phyloP scores from a whole-genome alignment of 2,329 filamentous ascomycete genomes.

The Aspergillus clavatus region DNA sequence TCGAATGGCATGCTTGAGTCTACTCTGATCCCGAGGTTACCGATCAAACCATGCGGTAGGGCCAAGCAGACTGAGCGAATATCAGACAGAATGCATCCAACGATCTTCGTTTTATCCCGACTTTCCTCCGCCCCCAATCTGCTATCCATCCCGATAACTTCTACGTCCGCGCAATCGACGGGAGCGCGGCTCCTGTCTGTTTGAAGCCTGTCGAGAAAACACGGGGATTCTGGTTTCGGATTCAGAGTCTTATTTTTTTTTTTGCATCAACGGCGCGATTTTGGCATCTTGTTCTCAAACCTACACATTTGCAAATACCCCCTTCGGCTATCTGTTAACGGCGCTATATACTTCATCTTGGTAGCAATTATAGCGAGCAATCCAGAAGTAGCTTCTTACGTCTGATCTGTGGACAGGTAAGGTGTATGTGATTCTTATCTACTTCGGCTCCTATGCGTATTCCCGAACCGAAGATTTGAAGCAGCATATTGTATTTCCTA shows the following conservation, averaged over 20 bases:
- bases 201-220: too few relatives aligned
- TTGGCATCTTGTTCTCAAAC: neutral
- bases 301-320: neutral
- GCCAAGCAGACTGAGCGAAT: too few relatives aligned
- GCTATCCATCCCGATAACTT: neutral
- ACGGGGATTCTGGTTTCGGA: neutral
- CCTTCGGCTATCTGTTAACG: neutral
- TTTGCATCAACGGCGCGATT: neutral
- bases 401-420: neutral
- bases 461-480: too few relatives aligned
- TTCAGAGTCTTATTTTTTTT: too few relatives aligned
- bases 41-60: too few relatives aligned
- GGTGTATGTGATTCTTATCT: too few relatives aligned
- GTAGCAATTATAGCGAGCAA: neutral
- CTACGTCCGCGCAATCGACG: too few relatives aligned
- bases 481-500: too few relatives aligned
- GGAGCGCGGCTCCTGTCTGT: too few relatives aligned
- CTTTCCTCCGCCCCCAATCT: neutral
- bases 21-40: too few relatives aligned
- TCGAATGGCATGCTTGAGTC: too few relatives aligned
- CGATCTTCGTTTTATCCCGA: neutral
- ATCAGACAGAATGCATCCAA: too few relatives aligned
- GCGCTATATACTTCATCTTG: neutral
- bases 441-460: neutral
- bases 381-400: neutral